Conservation (phyloP, 768 basidiomycete species). For the Collybiopsis luxurians region DNA sequence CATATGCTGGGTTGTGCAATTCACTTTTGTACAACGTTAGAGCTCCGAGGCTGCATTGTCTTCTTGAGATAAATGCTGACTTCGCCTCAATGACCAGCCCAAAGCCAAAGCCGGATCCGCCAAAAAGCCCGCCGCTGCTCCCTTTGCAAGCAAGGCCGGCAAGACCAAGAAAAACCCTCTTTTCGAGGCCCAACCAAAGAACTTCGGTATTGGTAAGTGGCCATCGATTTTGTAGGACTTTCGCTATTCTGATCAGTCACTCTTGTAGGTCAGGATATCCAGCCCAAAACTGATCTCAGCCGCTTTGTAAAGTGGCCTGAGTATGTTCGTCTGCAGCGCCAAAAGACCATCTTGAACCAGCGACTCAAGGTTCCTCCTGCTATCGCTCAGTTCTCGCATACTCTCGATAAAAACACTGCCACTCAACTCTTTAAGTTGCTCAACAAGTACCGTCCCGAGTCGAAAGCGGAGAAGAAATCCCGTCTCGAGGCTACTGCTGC, state of each 20-base stretch:
- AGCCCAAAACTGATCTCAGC: slow-evolving; percentile 84
- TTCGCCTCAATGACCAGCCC: slow-evolving; percentile 95
- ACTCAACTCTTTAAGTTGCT: slow-evolving; percentile 97
- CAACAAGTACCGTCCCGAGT: slow-evolving; percentile 96
- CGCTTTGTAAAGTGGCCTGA: slow-evolving; percentile 99
- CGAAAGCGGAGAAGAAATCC: slow-evolving; percentile 95
- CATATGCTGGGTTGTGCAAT: neutral
- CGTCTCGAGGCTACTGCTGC: slow-evolving; percentile 80
- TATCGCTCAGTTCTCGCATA: slow-evolving; percentile 95
- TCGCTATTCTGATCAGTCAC: neutral
- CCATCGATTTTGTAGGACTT: neutral
- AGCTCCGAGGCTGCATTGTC: slow-evolving; percentile 51
- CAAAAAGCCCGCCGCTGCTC: slow-evolving; percentile 86
- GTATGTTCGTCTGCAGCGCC: slow-evolving; percentile 96
- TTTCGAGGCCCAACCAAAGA: slow-evolving; percentile 86
- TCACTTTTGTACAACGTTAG: slow-evolving; percentile 36
- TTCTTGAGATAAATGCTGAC: slow-evolving; percentile 30
- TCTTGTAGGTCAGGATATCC: slow-evolving; percentile 88
- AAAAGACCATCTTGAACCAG: slow-evolving; percentile 98
- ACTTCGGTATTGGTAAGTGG: slow-evolving; percentile 89
- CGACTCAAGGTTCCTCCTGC: slow-evolving; percentile 98
- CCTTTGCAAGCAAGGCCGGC: slow-evolving; percentile 71
- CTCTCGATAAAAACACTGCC: slow-evolving; percentile 98
- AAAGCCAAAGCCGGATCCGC: slow-evolving; percentile 67
- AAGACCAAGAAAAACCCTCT: slow-evolving; percentile 93